Base-by-base conservation (phyloP, 768 basidiomycete species). In the Xerocomellus chrysenteron region DNA sequence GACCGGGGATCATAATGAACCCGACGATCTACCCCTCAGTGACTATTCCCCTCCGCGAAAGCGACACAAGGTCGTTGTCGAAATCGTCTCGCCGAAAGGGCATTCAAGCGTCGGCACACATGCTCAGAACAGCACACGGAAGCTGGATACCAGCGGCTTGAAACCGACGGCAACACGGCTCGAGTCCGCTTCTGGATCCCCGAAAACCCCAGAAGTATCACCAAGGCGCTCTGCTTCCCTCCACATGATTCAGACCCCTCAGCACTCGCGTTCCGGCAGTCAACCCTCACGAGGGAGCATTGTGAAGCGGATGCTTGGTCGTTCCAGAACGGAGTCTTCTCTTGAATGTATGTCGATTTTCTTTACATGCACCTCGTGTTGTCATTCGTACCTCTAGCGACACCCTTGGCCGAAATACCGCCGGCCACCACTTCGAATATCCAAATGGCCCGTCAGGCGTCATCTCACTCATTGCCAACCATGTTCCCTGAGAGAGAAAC, bases 241-340 rank as follows among this genome's bases (percentile, higher is more conserved):
- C 13, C 13, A 14, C 13, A 12, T 28, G 17, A 21, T 21, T 21
- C 21, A 21, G 21, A 58, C 56, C 16, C 57, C 55, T 26, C 39
- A 40, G 11, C 65, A 67, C 11, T 59, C 74, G 1, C 70, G 73
- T 14, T 47, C 59, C 56, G 44, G 17, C 3, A 52, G 49, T 26
- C 47, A 72, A 78, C 9, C 78, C 26, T 5, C 26, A 68, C 19
- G 81, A 75, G 53, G 58, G 19, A 71, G 74, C 43, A 68, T 90
- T 6, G 79, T 86, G 12, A 85, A 83, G 54, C 85, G 88, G 21
- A 91, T 91, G 88, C 81, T 90, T 2, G 79, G 80, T 10, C 80
- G 88, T 1, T 84, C 87, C 13, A 81, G 77, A 54, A 90, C 88
- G 0, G 87, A 87, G 28, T 75, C 84, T 1, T 80, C 79, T 5